Conservation (phyloP, 495 filamentous ascomycete genomes). For the Patellaria atrata region DNA sequence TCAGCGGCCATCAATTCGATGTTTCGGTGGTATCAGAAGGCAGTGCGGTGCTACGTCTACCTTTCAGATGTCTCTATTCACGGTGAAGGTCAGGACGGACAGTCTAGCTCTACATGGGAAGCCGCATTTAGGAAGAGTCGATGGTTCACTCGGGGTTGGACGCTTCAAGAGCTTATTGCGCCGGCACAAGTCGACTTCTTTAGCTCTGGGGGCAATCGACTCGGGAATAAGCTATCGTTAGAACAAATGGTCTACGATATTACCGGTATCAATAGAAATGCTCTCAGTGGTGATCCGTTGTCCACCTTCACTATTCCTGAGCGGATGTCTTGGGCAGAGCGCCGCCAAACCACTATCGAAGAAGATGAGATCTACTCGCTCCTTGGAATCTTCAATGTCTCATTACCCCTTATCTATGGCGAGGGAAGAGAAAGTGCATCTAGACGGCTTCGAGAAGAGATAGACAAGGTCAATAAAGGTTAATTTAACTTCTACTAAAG, state of each 20-base stretch:
- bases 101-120: slow-evolving; percentile 4
- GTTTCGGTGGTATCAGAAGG: slow-evolving; percentile 5
- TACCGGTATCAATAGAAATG: slow-evolving; percentile 10
- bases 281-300: slow-evolving; percentile 5
- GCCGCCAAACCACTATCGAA: slow-evolving; percentile 5
- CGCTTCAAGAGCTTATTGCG: slow-evolving; percentile 14
- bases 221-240: slow-evolving; percentile 5
- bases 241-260: background rate
- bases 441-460: slow-evolving; percentile 10
- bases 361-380: slow-evolving; percentile 13
- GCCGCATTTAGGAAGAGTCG: slow-evolving; percentile 8
- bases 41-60: slow-evolving; percentile 10
- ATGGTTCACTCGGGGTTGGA: slow-evolving; percentile 16
- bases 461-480: no score
- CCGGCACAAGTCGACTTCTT: slow-evolving; percentile 7
- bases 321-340: slow-evolving; percentile 9
- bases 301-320: slow-evolving; percentile 6
- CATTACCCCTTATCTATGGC: slow-evolving; percentile 9
- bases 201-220: slow-evolving; percentile 4
- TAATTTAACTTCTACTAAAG: no score
- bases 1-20: slow-evolving; percentile 11
- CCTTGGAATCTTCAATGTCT: slow-evolving; percentile 11
- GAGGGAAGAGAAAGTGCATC: slow-evolving; percentile 13
- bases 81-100: background rate
- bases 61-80: slow-evolving; percentile 7